phyloP scores from a whole-genome alignment of 352 stramenopile genomes.

The Lagenidium giganteum region DNA sequence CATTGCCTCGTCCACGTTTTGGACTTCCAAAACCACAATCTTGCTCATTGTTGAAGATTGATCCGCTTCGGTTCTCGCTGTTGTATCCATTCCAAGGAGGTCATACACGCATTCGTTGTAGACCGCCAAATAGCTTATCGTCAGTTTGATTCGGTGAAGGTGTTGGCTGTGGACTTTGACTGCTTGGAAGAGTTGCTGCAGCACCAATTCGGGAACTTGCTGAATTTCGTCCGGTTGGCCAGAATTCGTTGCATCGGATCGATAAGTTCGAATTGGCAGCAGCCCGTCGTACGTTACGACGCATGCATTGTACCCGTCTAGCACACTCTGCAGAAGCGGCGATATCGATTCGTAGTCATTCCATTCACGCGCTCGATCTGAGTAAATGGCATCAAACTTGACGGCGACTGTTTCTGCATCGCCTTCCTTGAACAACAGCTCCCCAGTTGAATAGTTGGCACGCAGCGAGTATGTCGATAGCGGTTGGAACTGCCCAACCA shows the following conservation, averaged over 20 bases:
- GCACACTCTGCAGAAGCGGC: slow-evolving; percentile 57
- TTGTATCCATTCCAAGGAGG: slow-evolving; percentile 71
- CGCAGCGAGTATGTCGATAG: no score
- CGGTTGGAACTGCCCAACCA: no score
- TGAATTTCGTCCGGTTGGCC: slow-evolving; percentile 1
- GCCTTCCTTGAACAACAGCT: slow-evolving; percentile 40
- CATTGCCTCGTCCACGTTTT: slow-evolving; percentile 50
- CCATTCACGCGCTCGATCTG: slow-evolving; percentile 58
- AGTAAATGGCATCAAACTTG: slow-evolving; percentile 57
- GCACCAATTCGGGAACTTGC: slow-evolving; percentile 32
- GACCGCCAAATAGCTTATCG: slow-evolving; percentile 87
- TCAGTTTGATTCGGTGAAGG: slow-evolving; percentile 50
- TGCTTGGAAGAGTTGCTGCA: slow-evolving; percentile 44
- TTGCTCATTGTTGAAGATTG: slow-evolving; percentile 13
- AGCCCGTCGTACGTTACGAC: slow-evolving; percentile 52
- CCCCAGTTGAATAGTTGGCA: slow-evolving; percentile 48
- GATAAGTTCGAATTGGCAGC: slow-evolving; percentile 21
- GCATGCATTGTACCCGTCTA: slow-evolving; percentile 65
- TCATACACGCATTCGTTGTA: slow-evolving; percentile 95
- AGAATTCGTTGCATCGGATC: not conserved
- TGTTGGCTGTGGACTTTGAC: slow-evolving; percentile 25
- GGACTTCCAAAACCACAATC: slow-evolving; percentile 70
- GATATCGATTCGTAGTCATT: slow-evolving; percentile 45
- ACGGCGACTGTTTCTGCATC: slow-evolving; percentile 33
- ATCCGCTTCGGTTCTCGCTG: slow-evolving; percentile 5